Conservation (phyloP, 1,139 yeast genomes). For the Torulaspora globosa region DNA sequence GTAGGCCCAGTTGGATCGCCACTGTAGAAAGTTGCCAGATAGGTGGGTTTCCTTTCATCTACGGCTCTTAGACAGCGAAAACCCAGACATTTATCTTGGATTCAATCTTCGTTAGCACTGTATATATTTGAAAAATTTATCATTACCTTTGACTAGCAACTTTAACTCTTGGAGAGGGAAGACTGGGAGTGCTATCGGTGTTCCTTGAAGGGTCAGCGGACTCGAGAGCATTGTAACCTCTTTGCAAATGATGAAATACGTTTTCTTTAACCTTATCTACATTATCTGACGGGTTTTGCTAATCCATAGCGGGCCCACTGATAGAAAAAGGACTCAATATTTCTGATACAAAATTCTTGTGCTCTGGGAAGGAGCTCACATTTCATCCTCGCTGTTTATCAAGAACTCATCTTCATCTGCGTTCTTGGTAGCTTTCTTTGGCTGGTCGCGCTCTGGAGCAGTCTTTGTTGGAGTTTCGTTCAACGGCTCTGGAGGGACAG, state of each 20-base stretch:
- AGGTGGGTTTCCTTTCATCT: not conserved
- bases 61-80: not conserved
- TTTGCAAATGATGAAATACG: slow-evolving; percentile 25
- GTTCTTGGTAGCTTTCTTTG: slow-evolving; percentile 11
- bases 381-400: slow-evolving; percentile 31
- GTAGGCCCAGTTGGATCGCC: not conserved
- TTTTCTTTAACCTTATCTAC: slow-evolving; percentile 35
- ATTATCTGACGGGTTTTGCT: slow-evolving; percentile 34
- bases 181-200: not conserved
- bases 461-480: slow-evolving; percentile 29
- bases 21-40: not conserved
- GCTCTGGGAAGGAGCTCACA: slow-evolving; percentile 1
- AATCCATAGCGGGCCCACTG: slow-evolving; percentile 14
- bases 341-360: slow-evolving; percentile 23
- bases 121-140: not conserved
- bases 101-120: not conserved
- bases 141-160: not conserved
- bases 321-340: slow-evolving; percentile 10
- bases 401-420: slow-evolving; percentile 32
- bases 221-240: not conserved
- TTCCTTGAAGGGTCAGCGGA: slow-evolving; percentile 8
- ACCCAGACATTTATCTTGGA: not conserved
- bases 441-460: slow-evolving; percentile 14
- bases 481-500: slow-evolving; percentile 29
- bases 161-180: not conserved